Evolutionary conservation across 2,329 filamentous ascomycete genomes (phyloP).

Genomic region (Akanthomyces muscarius): DNA sequence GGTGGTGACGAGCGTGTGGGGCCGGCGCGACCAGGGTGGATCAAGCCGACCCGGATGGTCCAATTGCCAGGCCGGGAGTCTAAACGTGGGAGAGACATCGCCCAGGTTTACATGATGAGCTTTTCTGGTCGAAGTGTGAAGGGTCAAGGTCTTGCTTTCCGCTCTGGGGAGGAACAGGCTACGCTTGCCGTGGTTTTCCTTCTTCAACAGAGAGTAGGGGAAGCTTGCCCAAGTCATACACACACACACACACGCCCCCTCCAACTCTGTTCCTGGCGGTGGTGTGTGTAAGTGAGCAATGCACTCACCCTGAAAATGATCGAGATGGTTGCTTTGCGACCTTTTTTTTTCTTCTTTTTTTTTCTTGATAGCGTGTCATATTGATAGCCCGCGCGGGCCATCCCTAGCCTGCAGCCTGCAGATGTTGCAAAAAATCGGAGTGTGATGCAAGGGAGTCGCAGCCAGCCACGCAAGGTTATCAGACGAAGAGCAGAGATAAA

Average conservation of each 20-base stretch:
- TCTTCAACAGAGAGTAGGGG: background rate
- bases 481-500: background rate
- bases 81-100: constrained; percentile 8
- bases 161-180: background rate
- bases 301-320: background rate
- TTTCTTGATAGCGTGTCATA: background rate
- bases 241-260: background rate
- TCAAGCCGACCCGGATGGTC: constrained; percentile 3
- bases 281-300: background rate
- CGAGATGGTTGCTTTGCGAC: background rate
- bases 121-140: background rate
- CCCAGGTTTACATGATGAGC: background rate
- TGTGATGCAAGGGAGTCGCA: background rate
- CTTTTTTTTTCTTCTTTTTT: background rate
- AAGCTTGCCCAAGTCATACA: background rate
- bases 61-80: constrained; percentile 6
- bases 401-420: background rate
- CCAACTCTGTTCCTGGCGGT: background rate
- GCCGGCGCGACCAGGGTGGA: constrained; percentile 1
- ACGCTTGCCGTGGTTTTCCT: background rate
- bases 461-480: background rate
- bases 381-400: background rate
- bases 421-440: background rate
- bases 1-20: constrained; percentile 5
- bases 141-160: background rate